These are phyloP conservation scores for Euphorbia tirucalli DNA, from an alignment of 345 rosid genomes.

Conservation along the genomic window DNA sequence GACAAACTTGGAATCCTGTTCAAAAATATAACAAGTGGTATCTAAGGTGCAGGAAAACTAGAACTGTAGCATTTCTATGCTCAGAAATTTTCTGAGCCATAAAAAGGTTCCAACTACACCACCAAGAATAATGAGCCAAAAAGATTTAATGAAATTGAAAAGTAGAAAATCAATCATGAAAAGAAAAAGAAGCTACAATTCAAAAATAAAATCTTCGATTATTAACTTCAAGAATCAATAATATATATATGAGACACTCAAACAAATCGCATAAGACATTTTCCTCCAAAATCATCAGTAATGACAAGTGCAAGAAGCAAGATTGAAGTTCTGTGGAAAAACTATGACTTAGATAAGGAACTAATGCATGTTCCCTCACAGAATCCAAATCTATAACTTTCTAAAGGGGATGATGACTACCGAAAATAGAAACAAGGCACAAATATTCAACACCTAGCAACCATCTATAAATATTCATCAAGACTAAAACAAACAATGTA, in stretches of 20 bases:
- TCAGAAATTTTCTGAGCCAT: not conserved
- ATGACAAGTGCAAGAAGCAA: not conserved
- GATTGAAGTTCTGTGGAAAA: not conserved
- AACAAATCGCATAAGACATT: not conserved
- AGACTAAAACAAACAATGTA: not conserved
- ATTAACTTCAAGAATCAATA: not conserved
- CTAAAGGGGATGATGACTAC: too few species aligned
- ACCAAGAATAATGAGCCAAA: not conserved
- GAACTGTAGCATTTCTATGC: not conserved
- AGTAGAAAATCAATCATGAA: not conserved
- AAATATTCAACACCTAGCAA: not conserved
- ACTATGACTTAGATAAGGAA: not conserved
- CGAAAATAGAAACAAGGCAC: not conserved
- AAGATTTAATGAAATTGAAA: not conserved
- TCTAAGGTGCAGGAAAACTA: not conserved
- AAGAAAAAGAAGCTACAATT: not conserved
- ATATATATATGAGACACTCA: not conserved
- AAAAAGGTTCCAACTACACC: not conserved
- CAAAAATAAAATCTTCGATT: not conserved
- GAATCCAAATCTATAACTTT: too few species aligned
- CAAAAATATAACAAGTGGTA: not conserved
- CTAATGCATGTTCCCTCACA: too few species aligned
- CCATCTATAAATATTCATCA: not conserved
- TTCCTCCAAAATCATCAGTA: not conserved
- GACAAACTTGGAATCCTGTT: conserved; percentile 30